Evolutionary conservation across 2,329 filamentous ascomycete genomes (phyloP).

Genomic region (Penicillium crustosum): DNA sequence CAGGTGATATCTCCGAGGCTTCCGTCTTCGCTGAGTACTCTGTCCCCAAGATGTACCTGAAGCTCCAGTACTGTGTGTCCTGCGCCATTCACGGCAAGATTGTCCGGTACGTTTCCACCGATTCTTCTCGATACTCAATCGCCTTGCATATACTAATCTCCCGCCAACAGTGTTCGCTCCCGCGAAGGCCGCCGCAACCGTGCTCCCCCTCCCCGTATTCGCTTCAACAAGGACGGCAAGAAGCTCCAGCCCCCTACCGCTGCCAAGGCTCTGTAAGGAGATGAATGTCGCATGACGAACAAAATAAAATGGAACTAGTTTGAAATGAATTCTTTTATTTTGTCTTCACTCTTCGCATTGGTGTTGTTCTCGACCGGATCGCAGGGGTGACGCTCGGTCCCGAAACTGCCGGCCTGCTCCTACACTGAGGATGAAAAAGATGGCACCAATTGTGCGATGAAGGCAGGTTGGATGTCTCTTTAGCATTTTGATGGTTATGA

Average conservation of each 20-base stretch:
- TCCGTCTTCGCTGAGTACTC: constrained; percentile 99
- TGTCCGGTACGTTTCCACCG: constrained; percentile 77
- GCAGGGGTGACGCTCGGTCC: constrained; percentile 14
- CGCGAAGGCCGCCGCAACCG: constrained; percentile 97
- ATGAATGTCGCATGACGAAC: constrained; percentile 29
- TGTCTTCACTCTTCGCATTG: constrained; percentile 32
- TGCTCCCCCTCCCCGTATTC: constrained; percentile 92
- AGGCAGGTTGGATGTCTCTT: constrained; percentile 10
- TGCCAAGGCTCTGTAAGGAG: constrained; percentile 59
- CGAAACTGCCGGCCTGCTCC: constrained; percentile 9
- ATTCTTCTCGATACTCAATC: not conserved
- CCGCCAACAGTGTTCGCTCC: constrained; percentile 78
- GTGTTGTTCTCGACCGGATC: constrained; percentile 28
- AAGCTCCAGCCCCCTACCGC: constrained; percentile 90
- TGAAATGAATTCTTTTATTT: constrained; percentile 40
- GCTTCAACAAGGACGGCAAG: constrained; percentile 99
- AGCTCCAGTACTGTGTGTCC: constrained; percentile 99
- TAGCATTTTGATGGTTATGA: constrained; percentile 13
- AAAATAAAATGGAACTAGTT: constrained; percentile 40
- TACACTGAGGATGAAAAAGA: constrained; percentile 20
- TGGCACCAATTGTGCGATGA: constrained; percentile 15
- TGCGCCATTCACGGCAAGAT: constrained; percentile 99
- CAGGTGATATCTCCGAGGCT: constrained; percentile 99
- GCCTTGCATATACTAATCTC: constrained; percentile 9
- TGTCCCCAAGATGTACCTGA: constrained; percentile 99